Evolutionary conservation across 495 filamentous ascomycete species (phyloP), one percentile per base, ranked within the genome.

Genomic region (Annulohypoxylon moriforme): DNA sequence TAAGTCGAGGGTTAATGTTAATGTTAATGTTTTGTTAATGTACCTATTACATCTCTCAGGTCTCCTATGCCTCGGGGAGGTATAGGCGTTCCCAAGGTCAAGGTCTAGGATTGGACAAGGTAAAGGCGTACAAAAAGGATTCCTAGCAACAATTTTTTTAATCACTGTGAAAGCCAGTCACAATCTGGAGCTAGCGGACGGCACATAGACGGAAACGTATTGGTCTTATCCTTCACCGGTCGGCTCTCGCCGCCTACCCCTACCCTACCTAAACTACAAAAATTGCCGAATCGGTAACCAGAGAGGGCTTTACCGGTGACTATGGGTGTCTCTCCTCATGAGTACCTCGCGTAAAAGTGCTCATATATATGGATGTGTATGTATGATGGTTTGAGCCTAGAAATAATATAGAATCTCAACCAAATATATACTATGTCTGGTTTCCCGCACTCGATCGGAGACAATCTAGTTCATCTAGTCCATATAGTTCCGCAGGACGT

Each of bases 221-320:
- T 73, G 60, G 70, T 64, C 60, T 73, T 73, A 69, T 73, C 65
- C 70, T 59, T 68, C 70, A 73, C 70, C 70, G 70, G 70, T 73
- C 70, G 70, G 70, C 65, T 16, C 69, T 72, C 70, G 60, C 70
- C 70, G 55, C 65, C 52, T 62, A 73, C 67, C 70, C 58, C 65
- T 69, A 73, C 70, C 60, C 34, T 72, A 70, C 67, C 52, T 64
- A 46, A 60, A 52, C 59, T 52, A 55, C 46, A 56, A 56, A 55
- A 70, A 74, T 70, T 74, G 71, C 71, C 71, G 71, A 74, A 67
- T 68, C 65, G 57, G 65, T 68, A 61, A 60, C 60, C 53, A 60
- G 38, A 61, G 49, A 68, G 27, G 38, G 5, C 52, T 56, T 65
- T 73, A 73, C 70, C 70, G 65, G 70, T 73, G 40, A 18, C 70